Percentiles rank a stretch among this genome's conserved stretches.
These are phyloP conservation scores for Silene coronaria DNA, from an alignment of 179 eudicot species.

Conservation along the genomic window DNA sequence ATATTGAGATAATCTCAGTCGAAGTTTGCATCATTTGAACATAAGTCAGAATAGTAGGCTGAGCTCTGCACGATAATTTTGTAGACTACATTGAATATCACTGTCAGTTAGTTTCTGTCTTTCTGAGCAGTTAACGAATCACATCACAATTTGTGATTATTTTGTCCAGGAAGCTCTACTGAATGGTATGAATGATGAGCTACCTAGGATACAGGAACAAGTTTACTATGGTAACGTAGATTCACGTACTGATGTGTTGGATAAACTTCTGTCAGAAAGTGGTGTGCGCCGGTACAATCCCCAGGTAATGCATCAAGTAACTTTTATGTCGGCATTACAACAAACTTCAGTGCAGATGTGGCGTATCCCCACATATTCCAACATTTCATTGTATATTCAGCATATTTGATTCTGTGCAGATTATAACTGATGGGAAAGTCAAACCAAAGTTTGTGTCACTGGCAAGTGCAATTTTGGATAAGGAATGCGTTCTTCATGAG, in stretches of 20 bases:
- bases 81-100: slow-evolving; percentile 1
- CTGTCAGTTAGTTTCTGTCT: background rate
- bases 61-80: background rate
- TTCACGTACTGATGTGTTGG: slow-evolving; percentile 80
- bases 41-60: background rate
- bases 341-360: background rate
- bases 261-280: slow-evolving; percentile 82
- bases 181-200: slow-evolving; percentile 91
- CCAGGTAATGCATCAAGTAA: slow-evolving; percentile 47
- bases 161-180: slow-evolving; percentile 63
- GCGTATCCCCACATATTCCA: background rate
- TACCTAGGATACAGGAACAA: slow-evolving; percentile 97
- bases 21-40: background rate
- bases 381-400: slow-evolving; percentile 7
- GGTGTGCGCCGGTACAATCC: slow-evolving; percentile 89
- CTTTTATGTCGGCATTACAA: background rate
- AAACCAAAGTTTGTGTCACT: slow-evolving; percentile 75
- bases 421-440: slow-evolving; percentile 68
- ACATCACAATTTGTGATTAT: background rate
- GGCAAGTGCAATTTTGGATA: slow-evolving; percentile 51
- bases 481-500: slow-evolving; percentile 63
- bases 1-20: background rate
- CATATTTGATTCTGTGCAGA: slow-evolving; percentile 43
- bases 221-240: slow-evolving; percentile 88
- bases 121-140: background rate